A percentile compares a stretch with the other conserved stretches of the same genome.
Conservation (phyloP, 305 asterid genomes). For the Fraxinus latifolia region DNA sequence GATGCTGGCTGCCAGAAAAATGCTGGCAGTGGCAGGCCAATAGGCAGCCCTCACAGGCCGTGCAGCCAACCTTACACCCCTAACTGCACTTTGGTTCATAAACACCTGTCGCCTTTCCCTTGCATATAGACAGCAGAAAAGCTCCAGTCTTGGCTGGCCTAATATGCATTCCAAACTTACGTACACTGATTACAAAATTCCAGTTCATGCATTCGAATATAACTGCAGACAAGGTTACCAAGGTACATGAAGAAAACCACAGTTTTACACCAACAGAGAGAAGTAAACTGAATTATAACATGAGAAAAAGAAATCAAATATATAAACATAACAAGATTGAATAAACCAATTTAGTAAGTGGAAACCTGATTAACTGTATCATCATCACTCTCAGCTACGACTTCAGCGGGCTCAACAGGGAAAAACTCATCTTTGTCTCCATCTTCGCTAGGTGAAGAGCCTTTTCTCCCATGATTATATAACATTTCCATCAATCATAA, state of each 20-base stretch:
- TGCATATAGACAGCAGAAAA: background rate
- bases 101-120: background rate
- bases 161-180: background rate
- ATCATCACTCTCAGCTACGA: slow-evolving; percentile 30
- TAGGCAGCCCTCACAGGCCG: background rate
- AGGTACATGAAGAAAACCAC: background rate
- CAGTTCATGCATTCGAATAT: background rate
- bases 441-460: slow-evolving; percentile 41
- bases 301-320: background rate
- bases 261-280: background rate
- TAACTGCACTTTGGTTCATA: background rate
- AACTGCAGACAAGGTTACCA: background rate
- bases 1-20: background rate
- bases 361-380: slow-evolving; percentile 54
- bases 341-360: slow-evolving; percentile 10
- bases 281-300: background rate
- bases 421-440: slow-evolving; percentile 21
- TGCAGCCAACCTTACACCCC: background rate
- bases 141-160: background rate
- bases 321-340: background rate
- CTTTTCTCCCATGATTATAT: slow-evolving; percentile 37
- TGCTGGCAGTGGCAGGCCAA: background rate
- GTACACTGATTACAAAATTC: background rate
- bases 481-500: slow-evolving; percentile 49
- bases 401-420: slow-evolving; percentile 30